Conservation (phyloP, 495 filamentous ascomycete genomes). For the Cenococcum geophilum region DNA sequence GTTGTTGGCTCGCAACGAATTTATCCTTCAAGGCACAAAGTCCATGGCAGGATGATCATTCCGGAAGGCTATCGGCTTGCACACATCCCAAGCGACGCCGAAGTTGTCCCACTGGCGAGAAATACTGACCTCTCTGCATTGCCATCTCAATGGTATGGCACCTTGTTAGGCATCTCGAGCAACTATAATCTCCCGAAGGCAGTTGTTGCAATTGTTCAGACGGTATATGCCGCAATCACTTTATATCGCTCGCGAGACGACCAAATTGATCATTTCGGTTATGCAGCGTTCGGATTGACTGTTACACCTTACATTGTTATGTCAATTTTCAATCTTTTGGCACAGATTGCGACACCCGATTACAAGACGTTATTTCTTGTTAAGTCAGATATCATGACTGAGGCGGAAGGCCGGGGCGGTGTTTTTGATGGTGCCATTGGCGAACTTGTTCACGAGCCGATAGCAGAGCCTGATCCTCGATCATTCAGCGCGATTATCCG, state of each 20-base stretch:
- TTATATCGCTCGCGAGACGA: constrained; percentile 38
- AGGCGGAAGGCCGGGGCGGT: constrained; percentile 33
- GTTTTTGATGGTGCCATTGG: too few species aligned
- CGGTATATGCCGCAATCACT: constrained; percentile 38
- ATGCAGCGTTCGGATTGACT: constrained; percentile 43
- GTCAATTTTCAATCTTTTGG: constrained; percentile 60
- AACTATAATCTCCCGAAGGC: constrained; percentile 36
- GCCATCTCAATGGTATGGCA: too few species aligned
- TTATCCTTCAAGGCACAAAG: too few species aligned
- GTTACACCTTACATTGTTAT: constrained; percentile 57
- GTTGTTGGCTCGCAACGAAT: too few species aligned
- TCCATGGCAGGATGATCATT: background rate
- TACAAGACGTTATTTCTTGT: constrained; percentile 43
- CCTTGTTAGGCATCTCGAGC: constrained; percentile 2
- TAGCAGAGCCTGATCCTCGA: too few species aligned
- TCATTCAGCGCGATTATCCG: too few species aligned
- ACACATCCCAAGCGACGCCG: constrained; percentile 21
- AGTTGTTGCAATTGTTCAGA: constrained; percentile 40
- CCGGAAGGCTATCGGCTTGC: constrained; percentile 31
- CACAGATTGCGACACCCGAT: constrained; percentile 36
- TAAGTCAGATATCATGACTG: constrained; percentile 42
- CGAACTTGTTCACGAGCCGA: too few species aligned
- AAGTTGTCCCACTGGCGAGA: background rate
- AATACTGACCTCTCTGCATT: too few species aligned
- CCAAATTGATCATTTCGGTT: constrained; percentile 42